Evolutionary conservation across 1,139 yeast species (phyloP).

Genomic region (Magnusiomyces paraingens): DNA sequence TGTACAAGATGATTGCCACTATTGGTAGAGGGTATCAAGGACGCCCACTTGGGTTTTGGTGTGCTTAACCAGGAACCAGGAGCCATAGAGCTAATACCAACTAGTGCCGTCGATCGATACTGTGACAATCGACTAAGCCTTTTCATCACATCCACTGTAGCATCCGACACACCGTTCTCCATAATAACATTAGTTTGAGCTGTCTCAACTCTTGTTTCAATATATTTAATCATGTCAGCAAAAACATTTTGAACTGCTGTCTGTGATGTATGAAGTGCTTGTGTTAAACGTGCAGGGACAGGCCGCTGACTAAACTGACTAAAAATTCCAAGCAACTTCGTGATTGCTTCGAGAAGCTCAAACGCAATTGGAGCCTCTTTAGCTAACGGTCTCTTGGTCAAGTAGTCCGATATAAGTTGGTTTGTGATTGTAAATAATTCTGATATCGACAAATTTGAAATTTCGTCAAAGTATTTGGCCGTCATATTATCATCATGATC

Average conservation of each 20-base stretch:
- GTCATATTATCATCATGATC: constrained; percentile 9
- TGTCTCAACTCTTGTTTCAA: constrained; percentile 45
- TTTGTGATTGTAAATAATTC: constrained; percentile 35
- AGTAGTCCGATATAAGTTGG: constrained; percentile 21
- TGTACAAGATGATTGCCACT: constrained; percentile 22
- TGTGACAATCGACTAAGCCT: constrained; percentile 59
- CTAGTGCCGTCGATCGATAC: constrained; percentile 48
- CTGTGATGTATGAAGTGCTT: constrained; percentile 21
- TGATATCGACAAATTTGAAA: constrained; percentile 34
- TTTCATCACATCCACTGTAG: constrained; percentile 61
- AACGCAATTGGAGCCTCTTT: constrained; percentile 24
- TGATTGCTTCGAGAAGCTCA: constrained; percentile 26
- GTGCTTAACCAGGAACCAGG: constrained; percentile 43
- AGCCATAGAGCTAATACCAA: constrained; percentile 45
- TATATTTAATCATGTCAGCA: constrained; percentile 48
- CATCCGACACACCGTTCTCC: constrained; percentile 64
- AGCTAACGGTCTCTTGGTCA: no score
- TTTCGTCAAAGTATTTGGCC: constrained; percentile 33
- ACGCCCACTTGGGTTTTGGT: constrained; percentile 30
- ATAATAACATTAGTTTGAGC: constrained; percentile 35
- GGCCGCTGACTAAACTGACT: constrained; percentile 15
- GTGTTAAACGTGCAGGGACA: constrained; percentile 22
- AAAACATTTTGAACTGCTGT: constrained; percentile 41
- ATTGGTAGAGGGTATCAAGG: constrained; percentile 20
- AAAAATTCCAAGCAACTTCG: constrained; percentile 18